Evolutionary conservation across 2,329 filamentous ascomycete genomes (phyloP).

Genomic region (Nemania sp.): DNA sequence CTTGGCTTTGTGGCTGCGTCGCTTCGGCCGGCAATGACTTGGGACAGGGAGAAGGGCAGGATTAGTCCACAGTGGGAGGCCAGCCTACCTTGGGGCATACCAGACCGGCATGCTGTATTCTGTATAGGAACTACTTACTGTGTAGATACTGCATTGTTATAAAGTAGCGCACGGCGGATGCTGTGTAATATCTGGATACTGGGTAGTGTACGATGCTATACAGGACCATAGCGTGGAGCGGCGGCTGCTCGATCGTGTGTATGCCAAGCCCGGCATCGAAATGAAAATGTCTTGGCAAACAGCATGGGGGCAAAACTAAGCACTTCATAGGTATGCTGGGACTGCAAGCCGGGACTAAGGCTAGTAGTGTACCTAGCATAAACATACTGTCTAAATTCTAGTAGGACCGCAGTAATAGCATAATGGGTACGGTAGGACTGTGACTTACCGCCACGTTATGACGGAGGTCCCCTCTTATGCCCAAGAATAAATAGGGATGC

Average conservation of each 20-base stretch:
- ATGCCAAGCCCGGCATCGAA: constrained; percentile 30
- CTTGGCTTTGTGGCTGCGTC: constrained; percentile 19
- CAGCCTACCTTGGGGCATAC: not conserved
- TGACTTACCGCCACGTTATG: not conserved
- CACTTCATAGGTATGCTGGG: not conserved
- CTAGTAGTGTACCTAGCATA: not conserved
- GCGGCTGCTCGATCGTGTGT: constrained; percentile 9
- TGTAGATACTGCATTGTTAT: no score
- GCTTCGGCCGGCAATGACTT: constrained; percentile 32
- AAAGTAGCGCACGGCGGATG: not conserved
- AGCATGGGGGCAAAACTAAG: not conserved
- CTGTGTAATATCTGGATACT: not conserved
- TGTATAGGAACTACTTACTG: not conserved
- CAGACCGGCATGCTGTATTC: not conserved
- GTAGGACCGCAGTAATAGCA: not conserved
- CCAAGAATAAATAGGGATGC: not conserved
- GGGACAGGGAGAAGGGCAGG: constrained; percentile 5
- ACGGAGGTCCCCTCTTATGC: not conserved
- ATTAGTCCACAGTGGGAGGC: constrained; percentile 8
- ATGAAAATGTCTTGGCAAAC: constrained; percentile 15
- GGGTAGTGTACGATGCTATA: not conserved
- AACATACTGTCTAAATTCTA: no score
- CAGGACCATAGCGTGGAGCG: not conserved
- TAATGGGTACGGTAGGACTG: not conserved
- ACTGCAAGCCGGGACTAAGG: not conserved